A percentile compares a stretch with the other conserved stretches of the same genome.
Evolutionary conservation across 2,329 filamentous ascomycete genomes (phyloP).

Genomic region (Myriosclerotinia curreyana): DNA sequence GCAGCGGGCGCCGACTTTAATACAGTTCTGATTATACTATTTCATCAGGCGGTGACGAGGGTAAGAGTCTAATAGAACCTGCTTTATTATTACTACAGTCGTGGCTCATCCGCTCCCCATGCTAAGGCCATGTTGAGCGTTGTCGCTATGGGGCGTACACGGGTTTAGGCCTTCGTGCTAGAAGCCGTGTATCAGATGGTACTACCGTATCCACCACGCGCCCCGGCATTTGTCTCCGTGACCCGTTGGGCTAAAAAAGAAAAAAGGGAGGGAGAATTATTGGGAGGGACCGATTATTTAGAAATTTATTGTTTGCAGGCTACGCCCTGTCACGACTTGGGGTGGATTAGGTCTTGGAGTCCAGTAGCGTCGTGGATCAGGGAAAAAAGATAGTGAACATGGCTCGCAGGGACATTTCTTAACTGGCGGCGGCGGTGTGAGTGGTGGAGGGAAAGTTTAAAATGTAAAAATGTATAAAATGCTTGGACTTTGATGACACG

Average conservation of each 20-base stretch:
- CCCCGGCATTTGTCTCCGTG: conserved; percentile 31
- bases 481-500: conserved; percentile 8
- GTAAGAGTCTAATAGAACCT: conserved; percentile 17
- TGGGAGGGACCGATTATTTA: not conserved
- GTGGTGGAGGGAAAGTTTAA: conserved; percentile 6
- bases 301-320: conserved; percentile 26
- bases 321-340: conserved; percentile 17
- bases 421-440: conserved; percentile 20
- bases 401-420: conserved; percentile 14
- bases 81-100: conserved; percentile 18
- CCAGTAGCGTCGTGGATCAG: conserved; percentile 15
- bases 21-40: conserved; percentile 5
- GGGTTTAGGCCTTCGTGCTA: conserved; percentile 22
- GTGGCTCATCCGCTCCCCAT: conserved; percentile 23
- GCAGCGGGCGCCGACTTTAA: conserved; percentile 18
- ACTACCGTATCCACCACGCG: conserved; percentile 24
- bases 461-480: not conserved
- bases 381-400: conserved; percentile 13
- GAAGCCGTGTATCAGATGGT: conserved; percentile 29
- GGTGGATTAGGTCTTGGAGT: conserved; percentile 13
- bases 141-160: conserved; percentile 20
- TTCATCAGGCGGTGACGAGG: conserved; percentile 20
- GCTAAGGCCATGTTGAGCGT: conserved; percentile 23
- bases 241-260: conserved; percentile 25
- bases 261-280: conserved; percentile 4